phyloP scores from a whole-genome alignment of 176 grass and related monocot genomes.

The Tillandsia fasciculata region DNA sequence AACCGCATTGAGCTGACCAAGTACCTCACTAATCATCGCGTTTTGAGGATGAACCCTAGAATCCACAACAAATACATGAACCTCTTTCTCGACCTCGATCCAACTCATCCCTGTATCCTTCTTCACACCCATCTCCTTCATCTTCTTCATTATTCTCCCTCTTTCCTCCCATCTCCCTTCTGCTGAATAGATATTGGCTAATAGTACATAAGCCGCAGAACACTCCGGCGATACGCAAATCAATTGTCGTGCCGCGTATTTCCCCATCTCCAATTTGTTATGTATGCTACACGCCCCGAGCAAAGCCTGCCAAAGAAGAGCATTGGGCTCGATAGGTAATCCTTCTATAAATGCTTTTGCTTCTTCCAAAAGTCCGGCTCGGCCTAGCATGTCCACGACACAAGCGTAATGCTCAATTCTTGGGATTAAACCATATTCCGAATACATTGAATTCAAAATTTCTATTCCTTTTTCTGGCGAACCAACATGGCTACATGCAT shows the following conservation, averaged over 20 bases:
- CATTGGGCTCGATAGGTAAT: conserved; percentile 30
- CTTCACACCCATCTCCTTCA: conserved; percentile 51
- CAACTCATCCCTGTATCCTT: conserved; percentile 89
- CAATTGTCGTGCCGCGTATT: conserved; percentile 55
- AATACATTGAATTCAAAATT: conserved; percentile 52
- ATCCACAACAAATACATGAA: conserved; percentile 30
- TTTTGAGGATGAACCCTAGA: conserved; percentile 28
- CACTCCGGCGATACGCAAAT: conserved; percentile 38
- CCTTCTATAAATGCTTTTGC: conserved; percentile 65
- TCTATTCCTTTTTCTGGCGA: conserved; percentile 60
- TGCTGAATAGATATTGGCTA: conserved; percentile 60
- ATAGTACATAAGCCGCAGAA: conserved; percentile 49
- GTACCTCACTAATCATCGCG: conserved; percentile 24
- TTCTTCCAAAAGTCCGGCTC: conserved; percentile 38
- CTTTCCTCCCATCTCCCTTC: conserved; percentile 64
- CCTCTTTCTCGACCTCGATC: conserved; percentile 61
- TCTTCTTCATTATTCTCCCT: conserved; percentile 47
- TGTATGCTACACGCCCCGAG: conserved; percentile 84
- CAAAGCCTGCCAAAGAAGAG: conserved; percentile 67
- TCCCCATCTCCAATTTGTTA: conserved; percentile 49
- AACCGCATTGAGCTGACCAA: conserved; percentile 30
- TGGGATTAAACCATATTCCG: conserved; percentile 34
- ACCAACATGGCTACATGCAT: conserved; percentile 74
- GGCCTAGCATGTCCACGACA: conserved; percentile 76
- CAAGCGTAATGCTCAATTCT: conserved; percentile 79